phyloP scores from a whole-genome alignment of 495 filamentous ascomycete species.

The Aspergillus steynii region DNA sequence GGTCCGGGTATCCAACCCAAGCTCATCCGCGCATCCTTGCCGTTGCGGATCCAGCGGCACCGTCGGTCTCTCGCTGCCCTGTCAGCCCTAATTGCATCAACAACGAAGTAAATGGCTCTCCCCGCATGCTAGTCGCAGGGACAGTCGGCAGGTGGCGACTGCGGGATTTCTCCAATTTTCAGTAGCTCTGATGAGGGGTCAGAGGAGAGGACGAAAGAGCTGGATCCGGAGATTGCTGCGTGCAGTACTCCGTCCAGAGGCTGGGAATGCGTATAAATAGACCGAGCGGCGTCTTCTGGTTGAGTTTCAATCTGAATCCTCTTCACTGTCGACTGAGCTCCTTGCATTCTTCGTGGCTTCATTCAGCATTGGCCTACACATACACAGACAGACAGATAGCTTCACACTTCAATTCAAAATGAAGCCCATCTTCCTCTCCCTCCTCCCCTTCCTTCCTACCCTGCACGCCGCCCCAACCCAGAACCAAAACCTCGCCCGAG shows the following conservation, averaged over 20 bases:
- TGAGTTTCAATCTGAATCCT: too few species aligned
- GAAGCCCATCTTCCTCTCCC: conserved; percentile 15
- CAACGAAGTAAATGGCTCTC: neutral
- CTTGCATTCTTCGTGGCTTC: too few species aligned
- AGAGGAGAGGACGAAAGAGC: too few species aligned
- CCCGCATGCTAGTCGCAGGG: neutral
- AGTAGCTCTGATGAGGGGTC: neutral
- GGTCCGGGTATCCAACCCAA: too few species aligned
- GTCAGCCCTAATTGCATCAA: neutral
- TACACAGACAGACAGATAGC: too few species aligned
- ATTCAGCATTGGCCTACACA: too few species aligned
- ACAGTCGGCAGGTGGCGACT: neutral
- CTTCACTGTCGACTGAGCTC: too few species aligned
- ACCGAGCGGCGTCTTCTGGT: neutral
- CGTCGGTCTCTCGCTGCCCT: neutral
- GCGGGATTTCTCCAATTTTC: neutral
- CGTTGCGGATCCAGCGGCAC: neutral
- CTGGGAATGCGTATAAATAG: neutral
- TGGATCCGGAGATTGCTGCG: neutral
- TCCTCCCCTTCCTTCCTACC: conserved; percentile 5
- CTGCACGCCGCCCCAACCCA: conserved; percentile 21
- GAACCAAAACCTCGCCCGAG: conserved; percentile 8
- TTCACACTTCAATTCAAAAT: conserved; percentile 5
- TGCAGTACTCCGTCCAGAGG: neutral
- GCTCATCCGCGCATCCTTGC: neutral